A percentile compares a stretch with the other conserved stretches of the same genome.
Evolutionary conservation across 164 flowering plant genomes (phyloP).

Genomic region (Berberis vulgaris): DNA sequence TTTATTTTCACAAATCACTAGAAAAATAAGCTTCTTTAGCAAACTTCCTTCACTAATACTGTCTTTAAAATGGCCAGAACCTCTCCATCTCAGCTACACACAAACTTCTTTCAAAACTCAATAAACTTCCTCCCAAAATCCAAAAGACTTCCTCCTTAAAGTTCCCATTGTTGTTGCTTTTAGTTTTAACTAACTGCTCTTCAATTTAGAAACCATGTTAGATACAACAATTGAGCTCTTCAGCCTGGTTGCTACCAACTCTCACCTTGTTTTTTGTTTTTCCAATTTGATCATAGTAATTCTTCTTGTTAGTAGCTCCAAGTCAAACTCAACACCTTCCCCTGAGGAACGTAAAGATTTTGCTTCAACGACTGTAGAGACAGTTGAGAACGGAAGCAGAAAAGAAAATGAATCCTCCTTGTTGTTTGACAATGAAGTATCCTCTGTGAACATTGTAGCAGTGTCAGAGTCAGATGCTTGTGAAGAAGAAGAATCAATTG

Average conservation of each 20-base stretch:
- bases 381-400: conserved; percentile 3
- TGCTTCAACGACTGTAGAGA: background rate
- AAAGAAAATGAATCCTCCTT: background rate
- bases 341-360: conserved; percentile 5
- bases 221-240: conserved; percentile 31
- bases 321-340: conserved; percentile 9
- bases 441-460: background rate
- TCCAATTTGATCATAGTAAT: conserved; percentile 48
- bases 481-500: background rate
- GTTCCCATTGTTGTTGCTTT: background rate
- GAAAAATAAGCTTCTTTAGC: too few species aligned
- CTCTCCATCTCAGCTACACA: too few species aligned
- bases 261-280: conserved; percentile 35
- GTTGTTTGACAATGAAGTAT: background rate
- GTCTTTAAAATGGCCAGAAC: too few species aligned
- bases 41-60: too few species aligned
- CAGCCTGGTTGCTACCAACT: conserved; percentile 30
- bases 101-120: too few species aligned
- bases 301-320: conserved; percentile 27
- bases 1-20: background rate
- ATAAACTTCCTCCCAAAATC: too few species aligned
- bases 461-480: background rate
- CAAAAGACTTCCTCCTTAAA: conserved; percentile 6
- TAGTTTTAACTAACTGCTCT: background rate
- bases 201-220: conserved; percentile 29